Evolutionary conservation across 257 asterid species (phyloP), one percentile per base, ranked within the genome.

Genomic region (Ballota nigra): DNA sequence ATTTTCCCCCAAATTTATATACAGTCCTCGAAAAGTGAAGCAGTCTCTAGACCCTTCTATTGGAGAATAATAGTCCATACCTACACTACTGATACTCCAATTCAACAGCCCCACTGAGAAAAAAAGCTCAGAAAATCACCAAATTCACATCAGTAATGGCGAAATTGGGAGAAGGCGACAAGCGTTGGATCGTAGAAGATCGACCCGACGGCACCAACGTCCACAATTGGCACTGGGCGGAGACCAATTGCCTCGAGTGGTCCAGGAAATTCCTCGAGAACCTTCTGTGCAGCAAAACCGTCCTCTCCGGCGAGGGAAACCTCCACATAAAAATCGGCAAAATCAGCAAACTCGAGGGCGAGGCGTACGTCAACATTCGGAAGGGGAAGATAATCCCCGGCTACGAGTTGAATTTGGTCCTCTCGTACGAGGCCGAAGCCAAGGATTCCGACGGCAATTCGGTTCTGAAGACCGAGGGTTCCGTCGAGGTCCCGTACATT

Each of bases 151-250:
- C 12, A 28, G 0, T 38, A 64, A 93, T 93, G 98, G 98, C 98
- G 38, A 88, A 45, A 74, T 0, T 86, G 69, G 98, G 98, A 3
- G 96, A 91, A 79, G 98, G 98, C 19, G 98, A 94, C 86, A 86
- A 87, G 71, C 83, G 99, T 6, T 94, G 97, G 99, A 94, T 94
- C 87, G 99, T 94, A 1, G 90, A 89, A 68, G 99, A 94, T 79
- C 92, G 97, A 1, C 76, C 96, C 18, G 99, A 94, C 74, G 99
- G 99, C 67, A 78, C 97, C 76, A 94, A 94, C 71, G 97, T 94
- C 73, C 98, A 94, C 85, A 89, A 94, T 63, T 94, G 97, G 98
- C 98, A 94, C 84, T 94, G 97, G 99, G 79, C 97, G 3, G 97
- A 93, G 60, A 93, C 97, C 20, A 73, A 93, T 63, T 93, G 98